Base-by-base conservation (phyloP, 768 basidiomycete genomes). In the Boletus eberwhitei region DNA sequence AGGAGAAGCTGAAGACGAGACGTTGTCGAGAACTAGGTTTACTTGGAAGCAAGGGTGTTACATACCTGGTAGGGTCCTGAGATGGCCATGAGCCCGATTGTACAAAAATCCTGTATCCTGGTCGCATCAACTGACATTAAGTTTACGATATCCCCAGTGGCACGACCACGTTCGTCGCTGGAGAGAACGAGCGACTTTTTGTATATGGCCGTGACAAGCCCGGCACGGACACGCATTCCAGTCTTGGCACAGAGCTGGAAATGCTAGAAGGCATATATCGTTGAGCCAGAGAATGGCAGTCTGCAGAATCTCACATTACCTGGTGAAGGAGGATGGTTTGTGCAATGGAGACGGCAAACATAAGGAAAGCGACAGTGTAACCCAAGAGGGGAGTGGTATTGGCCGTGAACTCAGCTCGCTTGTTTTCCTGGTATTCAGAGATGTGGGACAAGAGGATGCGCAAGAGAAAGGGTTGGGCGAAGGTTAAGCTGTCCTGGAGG, bases 101-200 rank as follows among this genome's bases (percentile, higher is more conserved):
- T 82, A 66, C 88, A 90, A 24, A 93, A 75, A 54, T 93, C 90
- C 60, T 92, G 89, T 39, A 93, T 71, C 35, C 88, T 75, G 13
- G 81, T 85, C 0, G 91, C 82, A 59, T 93, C 91, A 14, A 96
- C 93, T 8, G 87, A 88, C 87, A 95, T 94, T 29, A 96, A 71
- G 66, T 97, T 98, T 58, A 97, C 93, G 35, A 97, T 94, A 66
- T 97, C 94, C 1, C 96, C 95, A 0, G 90, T 84, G 0, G 90
- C 81, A 39, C 91, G 83, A 11, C 81, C 79, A 4, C 88, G 83
- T 63, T 92, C 93, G 53, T 93, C 88, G 62, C 88, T 93, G 2
- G 90, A 91, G 9, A 98, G 79, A 5, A 90, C 78, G 29, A 98
- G 77, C 0, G 92, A 80, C 68, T 98, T 96, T 47, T 83, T 74